phyloP scores from a whole-genome alignment of 73 alveolate genomes.

The Urostyla sp. region DNA sequence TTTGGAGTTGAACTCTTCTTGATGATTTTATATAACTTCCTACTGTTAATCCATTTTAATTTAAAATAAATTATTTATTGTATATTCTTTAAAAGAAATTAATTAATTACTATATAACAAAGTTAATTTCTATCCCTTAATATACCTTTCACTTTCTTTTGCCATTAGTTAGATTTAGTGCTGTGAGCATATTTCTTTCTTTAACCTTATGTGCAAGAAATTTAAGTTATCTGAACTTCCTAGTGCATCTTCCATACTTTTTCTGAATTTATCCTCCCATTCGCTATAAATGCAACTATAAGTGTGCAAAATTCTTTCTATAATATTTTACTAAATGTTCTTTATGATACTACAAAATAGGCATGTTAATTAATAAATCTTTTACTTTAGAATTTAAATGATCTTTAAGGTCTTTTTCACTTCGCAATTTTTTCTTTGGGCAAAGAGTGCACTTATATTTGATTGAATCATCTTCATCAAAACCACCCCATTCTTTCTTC shows the following conservation, averaged over 20 bases:
- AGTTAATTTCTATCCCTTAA: background rate
- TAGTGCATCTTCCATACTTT: background rate
- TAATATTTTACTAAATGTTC: constrained; percentile 7
- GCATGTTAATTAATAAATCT: background rate
- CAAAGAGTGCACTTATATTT: constrained; percentile 27
- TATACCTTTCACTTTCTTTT: background rate
- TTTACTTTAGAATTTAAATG: constrained; percentile 10
- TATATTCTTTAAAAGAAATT: too few relatives aligned
- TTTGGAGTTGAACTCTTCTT: background rate
- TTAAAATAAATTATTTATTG: too few relatives aligned
- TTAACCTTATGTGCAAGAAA: constrained; percentile 18
- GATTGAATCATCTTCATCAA: constrained; percentile 44
- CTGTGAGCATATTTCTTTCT: background rate
- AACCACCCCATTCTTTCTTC: background rate
- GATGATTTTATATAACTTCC: background rate
- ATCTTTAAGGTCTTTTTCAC: background rate
- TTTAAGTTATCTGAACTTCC: background rate
- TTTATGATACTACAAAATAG: constrained; percentile 1
- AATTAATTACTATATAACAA: background rate
- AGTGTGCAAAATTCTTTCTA: constrained; percentile 2
- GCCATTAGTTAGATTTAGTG: background rate
- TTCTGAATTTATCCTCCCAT: background rate
- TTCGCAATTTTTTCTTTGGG: constrained; percentile 25
- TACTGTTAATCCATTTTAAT: background rate
- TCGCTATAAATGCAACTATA: background rate